phyloP scores from a whole-genome alignment of 768 basidiomycete genomes.

The Lentinus tigrinus region DNA sequence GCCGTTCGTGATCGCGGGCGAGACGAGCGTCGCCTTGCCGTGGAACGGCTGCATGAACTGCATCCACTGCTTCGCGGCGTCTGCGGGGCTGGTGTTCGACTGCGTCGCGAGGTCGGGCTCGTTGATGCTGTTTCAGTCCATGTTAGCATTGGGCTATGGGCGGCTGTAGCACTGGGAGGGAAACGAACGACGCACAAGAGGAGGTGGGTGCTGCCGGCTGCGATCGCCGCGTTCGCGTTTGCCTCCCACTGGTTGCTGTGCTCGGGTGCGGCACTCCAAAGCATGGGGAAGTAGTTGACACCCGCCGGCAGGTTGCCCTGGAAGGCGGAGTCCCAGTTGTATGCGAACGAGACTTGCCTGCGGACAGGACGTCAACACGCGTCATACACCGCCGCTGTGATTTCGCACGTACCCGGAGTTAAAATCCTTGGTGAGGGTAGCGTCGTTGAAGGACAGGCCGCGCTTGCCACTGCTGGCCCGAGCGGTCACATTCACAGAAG shows the following conservation, averaged over 20 bases:
- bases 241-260: constrained; percentile 24
- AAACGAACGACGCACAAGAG: constrained; percentile 23
- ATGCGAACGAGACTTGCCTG: constrained; percentile 27
- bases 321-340: constrained; percentile 27
- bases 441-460: constrained; percentile 30
- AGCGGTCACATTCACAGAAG: neutral
- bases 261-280: constrained; percentile 20
- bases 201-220: constrained; percentile 26
- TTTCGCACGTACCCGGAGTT: constrained; percentile 14
- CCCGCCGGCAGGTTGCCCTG: constrained; percentile 18
- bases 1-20: constrained; percentile 34
- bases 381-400: neutral
- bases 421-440: constrained; percentile 20
- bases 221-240: constrained; percentile 29
- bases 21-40: constrained; percentile 30
- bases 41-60: constrained; percentile 32
- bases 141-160: neutral
- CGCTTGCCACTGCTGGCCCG: constrained; percentile 18
- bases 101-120: constrained; percentile 30
- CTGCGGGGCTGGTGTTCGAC: constrained; percentile 28
- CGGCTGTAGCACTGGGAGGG: neutral
- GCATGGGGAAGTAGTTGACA: constrained; percentile 28
- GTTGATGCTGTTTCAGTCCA: constrained; percentile 26
- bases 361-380: neutral
- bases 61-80: constrained; percentile 29